Evolutionary conservation across 148 eudicot genomes (phyloP), one percentile per base, ranked within the genome.

Genomic region (Polygonum maritimum): DNA sequence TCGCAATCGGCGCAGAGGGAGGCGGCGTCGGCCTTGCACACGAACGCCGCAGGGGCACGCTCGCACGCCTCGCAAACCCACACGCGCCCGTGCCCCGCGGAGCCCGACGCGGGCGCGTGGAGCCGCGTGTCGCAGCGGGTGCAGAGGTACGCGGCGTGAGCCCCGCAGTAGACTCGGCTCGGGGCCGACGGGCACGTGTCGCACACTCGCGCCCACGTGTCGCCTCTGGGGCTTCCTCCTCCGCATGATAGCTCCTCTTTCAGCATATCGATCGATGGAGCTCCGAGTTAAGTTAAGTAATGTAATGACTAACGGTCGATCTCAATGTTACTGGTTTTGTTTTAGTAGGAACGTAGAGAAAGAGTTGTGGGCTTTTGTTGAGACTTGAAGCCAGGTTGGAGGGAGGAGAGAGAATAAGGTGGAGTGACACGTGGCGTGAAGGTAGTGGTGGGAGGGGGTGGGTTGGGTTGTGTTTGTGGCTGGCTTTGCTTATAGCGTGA

Each of bases 21-120:
- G 10, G 98, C 98, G 0, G 97, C 85, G 36, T 94, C 98, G 0
- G 98, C 96, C 81, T 92, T 92, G 82, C 98, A 94, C 10, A 90
- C 39, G 77, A 92, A 94, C 45, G 92, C 93, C 0, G 98, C 97
- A 0, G 98, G 98, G 0, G 93, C 92, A 0, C 89, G 77, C 67
- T 92, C 96, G 69, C 98, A 94, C 2, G 97, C 89, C 75, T 94
- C 93, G 40, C 98, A 94, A 19, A 92, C 87, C 88, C 88, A 84
- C 15, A 89, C 90, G 1, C 91, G 92, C 63, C 89, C 91, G 58
- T 91, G 92, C 51, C 77, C 9, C 47, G 47, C 8, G 9, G 10
- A 26, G 31, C 31, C 67, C 2, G 44, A 15, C 44, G 41, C 40
- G 2, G 41, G 1, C 41, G 41, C 71, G 45, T 90, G 96, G 44